Conservation (phyloP, 1,284 basidiomycete species). For the Pseudozyma pruni region DNA sequence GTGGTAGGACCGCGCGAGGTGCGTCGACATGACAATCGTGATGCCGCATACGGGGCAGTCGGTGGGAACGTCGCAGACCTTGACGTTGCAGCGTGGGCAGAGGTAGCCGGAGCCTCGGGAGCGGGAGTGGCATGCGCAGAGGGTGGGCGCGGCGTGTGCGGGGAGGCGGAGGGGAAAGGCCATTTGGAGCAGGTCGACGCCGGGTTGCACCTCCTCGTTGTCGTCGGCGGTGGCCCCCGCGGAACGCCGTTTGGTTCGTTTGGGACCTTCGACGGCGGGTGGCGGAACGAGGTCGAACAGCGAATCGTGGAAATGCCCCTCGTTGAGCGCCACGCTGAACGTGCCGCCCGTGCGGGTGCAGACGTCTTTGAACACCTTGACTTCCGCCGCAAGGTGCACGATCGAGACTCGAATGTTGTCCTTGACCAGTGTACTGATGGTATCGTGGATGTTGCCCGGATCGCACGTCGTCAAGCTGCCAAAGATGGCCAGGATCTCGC, state of each 20-base stretch:
- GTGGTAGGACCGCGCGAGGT: conserved; percentile 93
- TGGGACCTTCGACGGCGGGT: conserved; percentile 50
- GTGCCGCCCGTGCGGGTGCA: conserved; percentile 60
- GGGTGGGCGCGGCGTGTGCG: conserved; percentile 50
- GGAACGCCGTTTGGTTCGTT: conserved; percentile 7
- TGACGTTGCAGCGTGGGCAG: conserved; percentile 89
- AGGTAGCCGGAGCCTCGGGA: conserved; percentile 80
- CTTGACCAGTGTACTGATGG: conserved; percentile 81
- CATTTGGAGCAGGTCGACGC: conserved; percentile 90
- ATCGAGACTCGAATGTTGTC: conserved; percentile 86
- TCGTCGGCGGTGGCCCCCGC: conserved; percentile 6
- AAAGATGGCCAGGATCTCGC: conserved; percentile 92
- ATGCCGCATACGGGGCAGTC: conserved; percentile 97
- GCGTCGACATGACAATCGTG: conserved; percentile 97
- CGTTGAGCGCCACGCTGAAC: conserved; percentile 89
- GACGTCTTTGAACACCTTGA: conserved; percentile 94
- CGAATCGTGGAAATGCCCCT: conserved; percentile 94
- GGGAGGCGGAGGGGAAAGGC: conserved; percentile 77
- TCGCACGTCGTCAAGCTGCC: conserved; percentile 96
- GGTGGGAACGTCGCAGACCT: conserved; percentile 96
- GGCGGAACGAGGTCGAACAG: conserved; percentile 96
- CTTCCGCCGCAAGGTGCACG: conserved; percentile 89
- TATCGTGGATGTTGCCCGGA: conserved; percentile 94
- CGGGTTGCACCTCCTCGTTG: conserved; percentile 27
- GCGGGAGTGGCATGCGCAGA: conserved; percentile 90